phyloP scores from a whole-genome alignment of 169 alveolate genomes.

The Plasmodium berghei region DNA sequence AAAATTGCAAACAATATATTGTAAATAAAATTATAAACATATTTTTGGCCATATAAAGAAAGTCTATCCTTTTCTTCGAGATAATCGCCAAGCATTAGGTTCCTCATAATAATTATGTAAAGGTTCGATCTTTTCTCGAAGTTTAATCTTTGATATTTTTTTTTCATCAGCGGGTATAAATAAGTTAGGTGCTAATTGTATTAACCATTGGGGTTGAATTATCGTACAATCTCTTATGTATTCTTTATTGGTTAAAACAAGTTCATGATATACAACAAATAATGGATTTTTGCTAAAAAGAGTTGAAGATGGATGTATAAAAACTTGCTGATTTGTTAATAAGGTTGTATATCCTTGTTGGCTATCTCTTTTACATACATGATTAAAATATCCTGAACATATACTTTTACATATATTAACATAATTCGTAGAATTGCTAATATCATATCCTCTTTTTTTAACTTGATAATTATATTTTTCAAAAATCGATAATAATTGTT shows the following conservation, averaged over 20 bases:
- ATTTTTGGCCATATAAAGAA: background rate
- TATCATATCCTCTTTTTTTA: conserved; percentile 84
- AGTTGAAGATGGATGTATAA: conserved; percentile 98
- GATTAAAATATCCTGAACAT: conserved; percentile 98
- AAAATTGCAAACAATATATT: too few species aligned
- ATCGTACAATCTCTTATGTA: conserved; percentile 98
- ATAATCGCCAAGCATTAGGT: conserved; percentile 98
- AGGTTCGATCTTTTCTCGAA: conserved; percentile 96
- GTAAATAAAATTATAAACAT: too few species aligned
- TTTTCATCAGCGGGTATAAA: conserved; percentile 90
- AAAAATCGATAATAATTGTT: conserved; percentile 95
- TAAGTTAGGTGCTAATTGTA: conserved; percentile 98
- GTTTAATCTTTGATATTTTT: conserved; percentile 92
- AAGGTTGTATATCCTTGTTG: conserved; percentile 98
- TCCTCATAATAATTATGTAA: conserved; percentile 96
- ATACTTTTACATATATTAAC: conserved; percentile 95
- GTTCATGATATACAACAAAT: conserved; percentile 98
- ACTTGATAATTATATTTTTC: conserved; percentile 95
- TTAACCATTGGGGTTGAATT: conserved; percentile 97
- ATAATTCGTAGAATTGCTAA: conserved; percentile 83
- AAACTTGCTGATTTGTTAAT: conserved; percentile 96
- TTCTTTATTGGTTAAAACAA: conserved; percentile 98
- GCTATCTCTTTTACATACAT: conserved; percentile 97
- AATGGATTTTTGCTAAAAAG: conserved; percentile 93
- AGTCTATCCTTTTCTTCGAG: conserved; percentile 92